These are phyloP conservation scores for Penicillium sp. DNA, from an alignment of 2,329 filamentous ascomycete genomes.

Conservation along the genomic window DNA sequence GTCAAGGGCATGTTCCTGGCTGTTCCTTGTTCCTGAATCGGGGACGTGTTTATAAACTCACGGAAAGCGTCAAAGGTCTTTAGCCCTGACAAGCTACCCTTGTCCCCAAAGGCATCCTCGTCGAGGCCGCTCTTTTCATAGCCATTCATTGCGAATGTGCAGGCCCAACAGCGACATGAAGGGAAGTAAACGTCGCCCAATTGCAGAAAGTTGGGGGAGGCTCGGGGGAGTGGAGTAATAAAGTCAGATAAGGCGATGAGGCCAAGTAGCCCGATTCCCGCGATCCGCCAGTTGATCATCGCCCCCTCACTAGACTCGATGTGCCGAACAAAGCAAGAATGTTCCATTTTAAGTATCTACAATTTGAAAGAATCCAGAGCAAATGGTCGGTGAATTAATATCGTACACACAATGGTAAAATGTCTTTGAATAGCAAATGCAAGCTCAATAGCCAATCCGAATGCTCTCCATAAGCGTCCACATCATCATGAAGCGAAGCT, in stretches of 20 bases:
- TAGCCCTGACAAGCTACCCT: constrained; percentile 63
- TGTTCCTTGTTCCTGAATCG: constrained; percentile 9
- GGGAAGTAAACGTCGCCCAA: constrained; percentile 18
- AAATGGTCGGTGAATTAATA: neutral
- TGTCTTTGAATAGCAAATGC: constrained; percentile 12
- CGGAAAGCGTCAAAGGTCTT: constrained; percentile 97
- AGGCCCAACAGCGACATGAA: constrained; percentile 37
- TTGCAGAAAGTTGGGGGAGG: constrained; percentile 20
- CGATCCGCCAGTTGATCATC: constrained; percentile 15
- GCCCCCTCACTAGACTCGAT: neutral
- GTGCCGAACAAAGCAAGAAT: neutral
- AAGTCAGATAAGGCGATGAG: constrained; percentile 36
- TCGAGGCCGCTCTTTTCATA: constrained; percentile 73
- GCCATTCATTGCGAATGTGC: constrained; percentile 70
- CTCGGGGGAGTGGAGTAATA: constrained; percentile 25
- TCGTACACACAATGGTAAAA: neutral
- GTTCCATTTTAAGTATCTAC: neutral
- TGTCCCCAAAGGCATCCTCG: constrained; percentile 80
- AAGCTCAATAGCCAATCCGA: constrained; percentile 20
- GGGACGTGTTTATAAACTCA: constrained; percentile 56
- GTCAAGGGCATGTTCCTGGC: constrained; percentile 1
- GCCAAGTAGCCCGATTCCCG: constrained; percentile 36
- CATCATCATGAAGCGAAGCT: constrained; percentile 21
- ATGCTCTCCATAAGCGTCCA: constrained; percentile 29
- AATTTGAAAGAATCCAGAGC: neutral